Conservation (phyloP, 371 early-diverging fungal species). For the Mucor lusitanicus region DNA sequence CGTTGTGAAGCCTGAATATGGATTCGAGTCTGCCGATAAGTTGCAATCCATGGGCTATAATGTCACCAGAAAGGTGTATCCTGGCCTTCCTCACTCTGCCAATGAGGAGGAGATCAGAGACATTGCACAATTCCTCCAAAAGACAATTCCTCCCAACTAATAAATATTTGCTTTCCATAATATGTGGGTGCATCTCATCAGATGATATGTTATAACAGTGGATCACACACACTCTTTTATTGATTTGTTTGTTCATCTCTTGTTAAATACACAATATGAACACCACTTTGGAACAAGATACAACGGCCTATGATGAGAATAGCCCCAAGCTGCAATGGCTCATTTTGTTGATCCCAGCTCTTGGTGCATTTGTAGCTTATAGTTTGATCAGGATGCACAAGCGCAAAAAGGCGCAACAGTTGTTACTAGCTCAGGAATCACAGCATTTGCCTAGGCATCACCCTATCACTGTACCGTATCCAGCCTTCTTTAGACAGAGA, state of each 20-base stretch:
- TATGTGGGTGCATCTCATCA: neutral
- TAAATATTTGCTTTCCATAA: neutral
- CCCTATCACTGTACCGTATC: neutral
- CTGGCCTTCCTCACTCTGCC: constrained; percentile 78
- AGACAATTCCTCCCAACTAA: constrained; percentile 14
- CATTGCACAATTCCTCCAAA: constrained; percentile 59
- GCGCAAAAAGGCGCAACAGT: neutral
- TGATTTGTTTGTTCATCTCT: neutral
- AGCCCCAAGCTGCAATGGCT: constrained; percentile 16
- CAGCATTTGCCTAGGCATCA: neutral
- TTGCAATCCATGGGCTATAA: constrained; percentile 68
- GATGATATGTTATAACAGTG: too few relatives aligned
- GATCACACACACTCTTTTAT: neutral
- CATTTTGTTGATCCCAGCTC: constrained; percentile 15
- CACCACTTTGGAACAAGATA: neutral
- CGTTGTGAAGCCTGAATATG: constrained; percentile 77
- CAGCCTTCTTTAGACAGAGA: neutral
- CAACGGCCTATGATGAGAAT: neutral
- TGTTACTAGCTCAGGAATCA: neutral
- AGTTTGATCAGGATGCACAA: neutral
- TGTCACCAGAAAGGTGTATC: constrained; percentile 79
- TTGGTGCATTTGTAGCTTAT: neutral
- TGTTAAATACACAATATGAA: neutral
- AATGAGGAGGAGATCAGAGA: constrained; percentile 77
- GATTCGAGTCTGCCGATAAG: constrained; percentile 63